Conservation (phyloP, 768 basidiomycete species). For the Astraeus odoratus region DNA sequence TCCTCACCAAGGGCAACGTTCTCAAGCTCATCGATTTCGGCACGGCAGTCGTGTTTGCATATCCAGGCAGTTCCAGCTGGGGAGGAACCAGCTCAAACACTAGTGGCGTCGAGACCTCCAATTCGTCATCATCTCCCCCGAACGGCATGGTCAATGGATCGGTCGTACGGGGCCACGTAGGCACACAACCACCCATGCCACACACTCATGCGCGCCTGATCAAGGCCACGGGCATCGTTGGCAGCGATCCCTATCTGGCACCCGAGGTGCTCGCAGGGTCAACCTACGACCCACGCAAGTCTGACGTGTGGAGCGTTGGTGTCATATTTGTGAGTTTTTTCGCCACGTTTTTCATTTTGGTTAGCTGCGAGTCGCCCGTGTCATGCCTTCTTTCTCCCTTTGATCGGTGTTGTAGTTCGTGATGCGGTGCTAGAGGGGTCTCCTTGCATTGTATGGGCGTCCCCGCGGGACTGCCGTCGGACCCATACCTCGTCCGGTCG, state of each 20-base stretch:
- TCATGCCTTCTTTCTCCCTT: not conserved
- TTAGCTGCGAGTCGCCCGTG: not conserved
- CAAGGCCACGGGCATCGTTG: constrained; percentile 84
- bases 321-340: constrained; percentile 79
- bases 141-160: not conserved
- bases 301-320: constrained; percentile 97
- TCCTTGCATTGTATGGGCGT: too few relatives aligned
- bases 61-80: constrained; percentile 73
- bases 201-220: constrained; percentile 37
- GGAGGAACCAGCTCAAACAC: constrained; percentile 25
- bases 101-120: constrained; percentile 5
- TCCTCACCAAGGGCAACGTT: constrained; percentile 92
- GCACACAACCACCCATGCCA: constrained; percentile 26
- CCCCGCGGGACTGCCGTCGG: too few relatives aligned
- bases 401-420: not conserved
- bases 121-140: not conserved
- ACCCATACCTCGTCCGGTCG: too few relatives aligned
- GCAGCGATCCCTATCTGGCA: constrained; percentile 96
- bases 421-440: too few relatives aligned
- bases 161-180: constrained; percentile 15
- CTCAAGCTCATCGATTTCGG: constrained; percentile 99
- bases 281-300: constrained; percentile 91
- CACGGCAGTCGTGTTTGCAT: constrained; percentile 99
- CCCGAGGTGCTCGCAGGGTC: constrained; percentile 85
- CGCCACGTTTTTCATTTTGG: not conserved